Conservation (phyloP, 768 basidiomycete genomes). For the Pholiota conissans region DNA sequence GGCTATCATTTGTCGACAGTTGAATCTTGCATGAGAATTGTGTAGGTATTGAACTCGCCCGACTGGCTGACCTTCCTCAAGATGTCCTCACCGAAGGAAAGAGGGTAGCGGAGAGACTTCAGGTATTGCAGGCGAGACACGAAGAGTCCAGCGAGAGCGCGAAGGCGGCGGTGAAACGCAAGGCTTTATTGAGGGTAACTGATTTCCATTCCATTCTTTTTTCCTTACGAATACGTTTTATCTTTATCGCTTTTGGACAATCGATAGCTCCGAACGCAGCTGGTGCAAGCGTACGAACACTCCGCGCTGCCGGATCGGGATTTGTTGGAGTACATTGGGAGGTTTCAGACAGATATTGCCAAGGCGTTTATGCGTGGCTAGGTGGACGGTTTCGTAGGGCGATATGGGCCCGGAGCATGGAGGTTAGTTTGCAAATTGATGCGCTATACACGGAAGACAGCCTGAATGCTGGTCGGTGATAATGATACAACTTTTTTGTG, state of each 20-base stretch:
- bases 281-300: slow-evolving; percentile 70
- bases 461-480: no score
- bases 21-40: no score
- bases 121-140: slow-evolving; percentile 53
- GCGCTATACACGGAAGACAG: no score
- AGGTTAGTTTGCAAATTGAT: no score
- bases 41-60: slow-evolving; percentile 87
- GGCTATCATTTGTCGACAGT: not conserved
- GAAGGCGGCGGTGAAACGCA: slow-evolving; percentile 60
- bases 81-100: slow-evolving; percentile 66
- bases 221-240: not conserved
- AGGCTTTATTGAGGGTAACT: slow-evolving; percentile 65
- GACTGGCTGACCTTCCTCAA: slow-evolving; percentile 80
- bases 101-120: slow-evolving; percentile 59
- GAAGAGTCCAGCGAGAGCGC: slow-evolving; percentile 64
- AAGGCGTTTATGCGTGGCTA: slow-evolving; percentile 39
- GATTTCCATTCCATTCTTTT: not conserved
- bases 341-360: slow-evolving; percentile 72
- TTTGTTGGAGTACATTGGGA: slow-evolving; percentile 59
- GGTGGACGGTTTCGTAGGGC: not conserved
- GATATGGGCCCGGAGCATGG: no score
- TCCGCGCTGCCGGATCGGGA: slow-evolving; percentile 76
- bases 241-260: not conserved
- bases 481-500: not conserved
- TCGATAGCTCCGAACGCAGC: slow-evolving; percentile 66